These are phyloP conservation scores for Margaritispora aquatica DNA, from an alignment of 495 filamentous ascomycete genomes.

Conservation along the genomic window DNA sequence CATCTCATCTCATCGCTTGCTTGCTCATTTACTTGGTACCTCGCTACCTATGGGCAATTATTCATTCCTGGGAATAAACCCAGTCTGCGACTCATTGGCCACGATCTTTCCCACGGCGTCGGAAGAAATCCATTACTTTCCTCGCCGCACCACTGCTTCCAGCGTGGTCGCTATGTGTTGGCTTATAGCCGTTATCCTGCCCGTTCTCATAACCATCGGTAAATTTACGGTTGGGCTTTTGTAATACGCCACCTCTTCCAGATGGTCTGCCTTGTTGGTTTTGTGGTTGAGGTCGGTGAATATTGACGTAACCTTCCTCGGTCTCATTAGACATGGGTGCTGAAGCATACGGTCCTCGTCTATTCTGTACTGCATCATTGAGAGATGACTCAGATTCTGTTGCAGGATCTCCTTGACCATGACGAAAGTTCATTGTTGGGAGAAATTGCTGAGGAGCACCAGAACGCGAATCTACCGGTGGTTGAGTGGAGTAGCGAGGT, in stretches of 20 bases:
- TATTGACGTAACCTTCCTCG: slow-evolving; percentile 23
- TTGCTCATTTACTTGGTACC: not conserved
- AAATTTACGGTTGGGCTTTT: slow-evolving; percentile 82
- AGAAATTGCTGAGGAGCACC: slow-evolving; percentile 29
- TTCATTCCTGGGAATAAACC: not conserved
- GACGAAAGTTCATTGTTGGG: slow-evolving; percentile 31
- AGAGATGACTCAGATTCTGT: slow-evolving; percentile 44
- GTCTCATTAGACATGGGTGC: slow-evolving; percentile 32
- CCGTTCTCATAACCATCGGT: slow-evolving; percentile 81
- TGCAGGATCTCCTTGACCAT: slow-evolving; percentile 37
- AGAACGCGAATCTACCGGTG: slow-evolving; percentile 32
- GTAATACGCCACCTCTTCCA: slow-evolving; percentile 54
- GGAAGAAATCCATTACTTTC: slow-evolving; percentile 97
- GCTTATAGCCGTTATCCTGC: slow-evolving; percentile 29
- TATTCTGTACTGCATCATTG: slow-evolving; percentile 24
- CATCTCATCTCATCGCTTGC: not conserved
- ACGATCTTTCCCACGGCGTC: slow-evolving; percentile 68
- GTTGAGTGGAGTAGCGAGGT: slow-evolving; percentile 20
- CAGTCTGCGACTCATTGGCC: slow-evolving; percentile 1
- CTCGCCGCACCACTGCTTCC: slow-evolving; percentile 82
- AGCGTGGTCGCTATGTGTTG: slow-evolving; percentile 54
- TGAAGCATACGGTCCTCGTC: slow-evolving; percentile 8
- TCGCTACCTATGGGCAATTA: too few relatives aligned
- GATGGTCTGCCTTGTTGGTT: slow-evolving; percentile 18
- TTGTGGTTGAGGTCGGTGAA: slow-evolving; percentile 7